These are phyloP conservation scores for Starmera quercuum DNA, from an alignment of 805 yeast genomes.

Conservation along the genomic window DNA sequence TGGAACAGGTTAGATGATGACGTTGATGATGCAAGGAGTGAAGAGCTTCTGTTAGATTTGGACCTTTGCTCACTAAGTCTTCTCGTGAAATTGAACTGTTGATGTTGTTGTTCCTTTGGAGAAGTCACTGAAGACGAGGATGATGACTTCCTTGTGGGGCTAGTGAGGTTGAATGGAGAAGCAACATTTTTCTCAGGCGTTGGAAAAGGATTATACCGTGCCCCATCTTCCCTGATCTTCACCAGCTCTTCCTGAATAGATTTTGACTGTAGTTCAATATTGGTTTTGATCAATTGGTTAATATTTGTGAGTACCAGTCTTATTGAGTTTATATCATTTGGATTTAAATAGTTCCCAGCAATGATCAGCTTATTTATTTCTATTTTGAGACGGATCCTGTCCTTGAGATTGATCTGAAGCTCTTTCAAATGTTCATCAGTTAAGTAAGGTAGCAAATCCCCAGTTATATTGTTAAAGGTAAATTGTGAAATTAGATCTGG, in stretches of 20 bases:
- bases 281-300: constrained; percentile 8
- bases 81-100: neutral
- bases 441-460: constrained; percentile 62
- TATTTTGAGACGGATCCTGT: constrained; percentile 52
- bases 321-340: constrained; percentile 6
- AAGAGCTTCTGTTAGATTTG: constrained; percentile 9
- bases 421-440: constrained; percentile 67
- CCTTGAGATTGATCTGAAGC: constrained; percentile 51
- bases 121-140: constrained; percentile 6
- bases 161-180: constrained; percentile 22
- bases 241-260: constrained; percentile 9
- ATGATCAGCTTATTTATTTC: constrained; percentile 46
- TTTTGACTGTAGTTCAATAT: constrained; percentile 5
- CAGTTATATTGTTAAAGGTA: constrained; percentile 57
- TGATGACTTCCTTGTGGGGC: constrained; percentile 16
- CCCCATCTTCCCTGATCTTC: constrained; percentile 10
- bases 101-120: neutral
- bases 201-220: constrained; percentile 13
- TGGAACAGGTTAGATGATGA: constrained; percentile 8
- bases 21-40: constrained; percentile 3
- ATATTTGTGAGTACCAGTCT: constrained; percentile 7
- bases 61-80: constrained; percentile 3
- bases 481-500: constrained; percentile 23
- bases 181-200: constrained; percentile 16
- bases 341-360: constrained; percentile 5